phyloP scores from a whole-genome alignment of 306 rosid species.

The Vachellia collinsii region DNA sequence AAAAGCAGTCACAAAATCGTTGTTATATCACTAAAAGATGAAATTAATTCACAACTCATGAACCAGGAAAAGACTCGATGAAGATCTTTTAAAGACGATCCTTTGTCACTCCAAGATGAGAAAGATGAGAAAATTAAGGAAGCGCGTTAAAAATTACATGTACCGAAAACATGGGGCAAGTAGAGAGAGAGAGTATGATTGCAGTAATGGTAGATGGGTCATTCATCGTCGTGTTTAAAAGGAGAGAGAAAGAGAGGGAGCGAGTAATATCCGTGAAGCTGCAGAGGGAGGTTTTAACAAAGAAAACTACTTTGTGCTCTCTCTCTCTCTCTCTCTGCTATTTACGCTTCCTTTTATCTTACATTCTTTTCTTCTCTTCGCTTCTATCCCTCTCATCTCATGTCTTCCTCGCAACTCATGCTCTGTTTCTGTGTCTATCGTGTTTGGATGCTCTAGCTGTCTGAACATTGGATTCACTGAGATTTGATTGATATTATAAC shows the following conservation, averaged over 20 bases:
- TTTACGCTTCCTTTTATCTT: slow-evolving; percentile 7
- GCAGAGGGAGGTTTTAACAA: slow-evolving; percentile 4
- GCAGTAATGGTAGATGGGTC: slow-evolving; percentile 23
- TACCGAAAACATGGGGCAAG: background rate
- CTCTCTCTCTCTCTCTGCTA: slow-evolving; percentile 18
- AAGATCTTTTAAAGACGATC: background rate
- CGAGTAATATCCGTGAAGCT: slow-evolving; percentile 14
- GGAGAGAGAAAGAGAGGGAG: slow-evolving; percentile 18
- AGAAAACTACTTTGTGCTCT: background rate
- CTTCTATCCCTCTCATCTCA: slow-evolving; percentile 18
- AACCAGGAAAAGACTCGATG: background rate
- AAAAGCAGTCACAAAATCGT: background rate
- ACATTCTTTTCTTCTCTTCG: slow-evolving; percentile 13
- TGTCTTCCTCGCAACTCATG: slow-evolving; percentile 5
- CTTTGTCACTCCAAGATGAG: background rate
- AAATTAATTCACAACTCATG: background rate
- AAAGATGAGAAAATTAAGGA: background rate
- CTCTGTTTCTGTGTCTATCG: slow-evolving; percentile 15
- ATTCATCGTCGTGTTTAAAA: slow-evolving; percentile 22
- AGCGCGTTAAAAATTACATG: background rate
- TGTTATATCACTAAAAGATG: background rate
- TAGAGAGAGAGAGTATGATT: background rate
- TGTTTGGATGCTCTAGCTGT: background rate
- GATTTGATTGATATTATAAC: background rate
- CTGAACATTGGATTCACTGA: slow-evolving; percentile 10